Conservation (phyloP, 2,329 filamentous ascomycete species). For the Sarocladiaceae sp. region DNA sequence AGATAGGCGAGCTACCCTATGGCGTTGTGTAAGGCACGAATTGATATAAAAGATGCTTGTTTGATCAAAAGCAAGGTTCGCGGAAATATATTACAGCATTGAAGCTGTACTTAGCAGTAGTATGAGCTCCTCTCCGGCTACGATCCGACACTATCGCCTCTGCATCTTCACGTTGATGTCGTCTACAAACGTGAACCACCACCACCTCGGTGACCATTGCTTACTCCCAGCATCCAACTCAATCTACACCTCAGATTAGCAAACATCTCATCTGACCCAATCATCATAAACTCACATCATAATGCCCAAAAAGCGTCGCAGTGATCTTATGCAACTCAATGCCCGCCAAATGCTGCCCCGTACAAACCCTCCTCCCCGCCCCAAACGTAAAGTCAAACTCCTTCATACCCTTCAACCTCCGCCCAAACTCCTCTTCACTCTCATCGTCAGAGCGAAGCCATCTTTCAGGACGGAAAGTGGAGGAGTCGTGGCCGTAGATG, state of each 20-base stretch:
- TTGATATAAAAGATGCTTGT: no score
- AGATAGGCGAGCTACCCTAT: no score
- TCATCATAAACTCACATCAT: constrained; percentile 25
- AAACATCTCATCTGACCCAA: background rate
- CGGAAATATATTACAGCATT: no score
- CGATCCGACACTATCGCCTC: background rate
- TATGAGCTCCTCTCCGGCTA: no score
- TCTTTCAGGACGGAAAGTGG: constrained; percentile 41
- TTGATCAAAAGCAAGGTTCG: no score
- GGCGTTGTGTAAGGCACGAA: no score
- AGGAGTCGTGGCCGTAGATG: constrained; percentile 40
- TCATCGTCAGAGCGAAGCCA: constrained; percentile 37
- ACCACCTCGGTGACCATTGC: constrained; percentile 10
- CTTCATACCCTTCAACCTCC: constrained; percentile 32
- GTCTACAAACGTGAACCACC: constrained; percentile 13
- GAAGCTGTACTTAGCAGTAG: no score
- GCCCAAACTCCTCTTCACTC: constrained; percentile 24
- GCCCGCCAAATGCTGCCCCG: constrained; percentile 30
- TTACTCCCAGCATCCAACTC: constrained; percentile 1
- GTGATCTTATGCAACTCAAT: constrained; percentile 31
- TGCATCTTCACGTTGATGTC: constrained; percentile 10
- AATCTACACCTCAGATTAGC: constrained; percentile 7
- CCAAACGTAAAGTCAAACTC: constrained; percentile 33
- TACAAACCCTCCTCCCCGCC: constrained; percentile 32
- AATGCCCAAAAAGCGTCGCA: constrained; percentile 39